Conservation (phyloP, 2,329 filamentous ascomycete species). For the Pyrenochaeta sp. region DNA sequence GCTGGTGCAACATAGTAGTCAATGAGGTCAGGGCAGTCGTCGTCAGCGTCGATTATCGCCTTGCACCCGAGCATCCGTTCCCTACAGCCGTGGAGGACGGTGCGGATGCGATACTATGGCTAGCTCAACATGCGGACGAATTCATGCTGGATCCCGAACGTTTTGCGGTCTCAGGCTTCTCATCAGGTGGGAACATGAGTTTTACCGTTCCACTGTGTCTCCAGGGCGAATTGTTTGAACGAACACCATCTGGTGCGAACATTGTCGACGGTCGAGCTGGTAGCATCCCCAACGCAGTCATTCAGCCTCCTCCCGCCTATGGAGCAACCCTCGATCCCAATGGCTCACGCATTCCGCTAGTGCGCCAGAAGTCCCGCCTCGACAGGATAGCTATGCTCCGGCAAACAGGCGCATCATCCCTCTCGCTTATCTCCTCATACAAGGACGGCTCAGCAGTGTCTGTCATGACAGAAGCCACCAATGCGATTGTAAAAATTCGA, state of each 20-base stretch:
- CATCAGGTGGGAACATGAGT: slow-evolving; percentile 69
- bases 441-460: slow-evolving; percentile 46
- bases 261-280: slow-evolving; percentile 41
- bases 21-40: slow-evolving; percentile 65
- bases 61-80: slow-evolving; percentile 69
- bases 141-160: slow-evolving; percentile 65
- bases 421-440: slow-evolving; percentile 48
- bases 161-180: slow-evolving; percentile 69
- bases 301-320: slow-evolving; percentile 23
- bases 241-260: slow-evolving; percentile 35
- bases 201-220: slow-evolving; percentile 69
- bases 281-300: slow-evolving; percentile 33
- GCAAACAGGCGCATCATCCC: slow-evolving; percentile 43
- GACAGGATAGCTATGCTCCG: slow-evolving; percentile 47
- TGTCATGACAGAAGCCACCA: slow-evolving; percentile 43
- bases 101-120: slow-evolving; percentile 67
- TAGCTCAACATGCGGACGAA: slow-evolving; percentile 64
- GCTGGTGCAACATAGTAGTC: slow-evolving; percentile 67
- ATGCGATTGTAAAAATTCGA: slow-evolving; percentile 58
- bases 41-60: slow-evolving; percentile 68
- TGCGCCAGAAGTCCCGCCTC: slow-evolving; percentile 41
- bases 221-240: slow-evolving; percentile 56
- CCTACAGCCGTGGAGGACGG: slow-evolving; percentile 71
- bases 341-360: slow-evolving; percentile 45
- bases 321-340: slow-evolving; percentile 29